phyloP scores from a whole-genome alignment of 192 early-diverging fungal genomes.

The Coemansia umbellata region DNA sequence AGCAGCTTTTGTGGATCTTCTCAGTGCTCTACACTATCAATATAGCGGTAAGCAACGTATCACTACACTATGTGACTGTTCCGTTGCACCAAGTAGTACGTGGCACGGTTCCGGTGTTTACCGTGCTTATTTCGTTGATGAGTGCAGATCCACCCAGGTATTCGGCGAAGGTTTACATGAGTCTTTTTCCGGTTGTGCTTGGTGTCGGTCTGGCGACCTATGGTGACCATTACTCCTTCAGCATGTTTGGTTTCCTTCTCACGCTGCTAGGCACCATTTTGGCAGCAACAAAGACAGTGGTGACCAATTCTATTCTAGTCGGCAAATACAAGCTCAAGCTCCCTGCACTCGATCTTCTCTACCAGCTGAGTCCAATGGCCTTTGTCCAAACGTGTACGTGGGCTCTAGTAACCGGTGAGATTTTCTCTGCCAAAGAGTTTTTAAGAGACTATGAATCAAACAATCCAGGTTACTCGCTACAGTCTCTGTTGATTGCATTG shows the following conservation, averaged over 20 bases:
- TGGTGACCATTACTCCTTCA: constrained; percentile 78
- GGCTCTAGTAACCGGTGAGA: constrained; percentile 64
- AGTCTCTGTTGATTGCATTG: constrained; percentile 49
- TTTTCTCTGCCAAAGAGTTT: constrained; percentile 14
- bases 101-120: constrained; percentile 78
- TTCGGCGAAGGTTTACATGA: constrained; percentile 38
- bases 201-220: constrained; percentile 82
- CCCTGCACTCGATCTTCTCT: constrained; percentile 75
- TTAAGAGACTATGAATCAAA: neutral
- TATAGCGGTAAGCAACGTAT: constrained; percentile 82
- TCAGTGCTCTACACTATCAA: constrained; percentile 87
- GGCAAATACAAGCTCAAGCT: constrained; percentile 65
- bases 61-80: constrained; percentile 64
- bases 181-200: constrained; percentile 53
- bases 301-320: constrained; percentile 76
- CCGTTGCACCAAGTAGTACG: constrained; percentile 79
- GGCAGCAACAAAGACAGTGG: constrained; percentile 76
- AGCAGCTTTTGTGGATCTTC: constrained; percentile 67
- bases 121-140: constrained; percentile 63
- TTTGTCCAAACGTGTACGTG: constrained; percentile 68
- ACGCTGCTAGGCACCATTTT: constrained; percentile 77
- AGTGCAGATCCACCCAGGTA: constrained; percentile 15
- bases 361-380: constrained; percentile 74
- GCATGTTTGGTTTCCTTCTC: constrained; percentile 65
- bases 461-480: neutral